phyloP scores from a whole-genome alignment of 345 rosid species.

The Rhizophora mangle region DNA sequence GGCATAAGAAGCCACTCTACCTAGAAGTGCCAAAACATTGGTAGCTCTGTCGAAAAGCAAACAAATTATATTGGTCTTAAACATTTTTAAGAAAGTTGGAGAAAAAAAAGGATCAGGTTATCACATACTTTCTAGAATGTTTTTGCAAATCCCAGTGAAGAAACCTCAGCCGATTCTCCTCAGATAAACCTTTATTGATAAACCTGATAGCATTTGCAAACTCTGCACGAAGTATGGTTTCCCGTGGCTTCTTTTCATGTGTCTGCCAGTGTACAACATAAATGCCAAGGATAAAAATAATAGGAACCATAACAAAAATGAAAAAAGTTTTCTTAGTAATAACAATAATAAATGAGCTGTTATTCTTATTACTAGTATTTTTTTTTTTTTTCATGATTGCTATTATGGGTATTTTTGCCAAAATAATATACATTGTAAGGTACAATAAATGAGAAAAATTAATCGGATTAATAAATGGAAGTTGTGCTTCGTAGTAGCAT shows the following conservation, averaged over 20 bases:
- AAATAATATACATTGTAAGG: slow-evolving; percentile 1
- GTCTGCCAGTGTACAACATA: slow-evolving; percentile 46
- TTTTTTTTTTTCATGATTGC: too few relatives aligned
- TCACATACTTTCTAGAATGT: slow-evolving; percentile 62
- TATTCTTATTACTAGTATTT: too few relatives aligned
- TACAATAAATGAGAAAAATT: too few relatives aligned
- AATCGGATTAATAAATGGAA: too few relatives aligned
- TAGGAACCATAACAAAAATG: slow-evolving; percentile 4
- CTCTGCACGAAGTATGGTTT: slow-evolving; percentile 76
- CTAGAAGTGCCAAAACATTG: slow-evolving; percentile 64
- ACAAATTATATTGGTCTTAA: slow-evolving; percentile 9
- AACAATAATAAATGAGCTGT: too few relatives aligned
- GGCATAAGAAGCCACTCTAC: slow-evolving; percentile 62
- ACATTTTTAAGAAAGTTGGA: slow-evolving; percentile 1
- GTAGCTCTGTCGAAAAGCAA: slow-evolving; percentile 52
- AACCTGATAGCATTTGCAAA: slow-evolving; percentile 69
- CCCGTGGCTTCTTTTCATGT: slow-evolving; percentile 84
- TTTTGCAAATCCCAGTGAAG: slow-evolving; percentile 85
- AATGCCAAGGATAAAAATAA: slow-evolving; percentile 16
- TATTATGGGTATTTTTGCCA: not conserved
- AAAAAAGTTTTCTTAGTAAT: not conserved
- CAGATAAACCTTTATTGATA: slow-evolving; percentile 56
- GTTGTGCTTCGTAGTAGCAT: not conserved
- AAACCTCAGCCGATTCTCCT: slow-evolving; percentile 69
- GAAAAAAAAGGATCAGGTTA: not conserved